Evolutionary conservation across 1,284 basidiomycete genomes (phyloP), one percentile per base, ranked within the genome.

Genomic region (Pyrrhoderma lamaoense): DNA sequence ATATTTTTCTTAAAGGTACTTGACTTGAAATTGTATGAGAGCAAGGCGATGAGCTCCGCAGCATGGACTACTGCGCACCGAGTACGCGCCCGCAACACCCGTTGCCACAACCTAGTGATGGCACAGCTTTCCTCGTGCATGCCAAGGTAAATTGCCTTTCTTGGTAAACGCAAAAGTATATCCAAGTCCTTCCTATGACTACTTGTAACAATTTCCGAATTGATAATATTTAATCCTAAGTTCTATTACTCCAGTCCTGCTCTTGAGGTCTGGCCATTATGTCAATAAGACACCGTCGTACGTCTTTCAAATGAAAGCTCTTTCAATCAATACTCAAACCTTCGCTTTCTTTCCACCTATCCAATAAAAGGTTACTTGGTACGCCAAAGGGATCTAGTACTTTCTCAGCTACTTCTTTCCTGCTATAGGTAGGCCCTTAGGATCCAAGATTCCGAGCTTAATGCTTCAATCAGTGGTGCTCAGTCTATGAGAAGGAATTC

Each of bases 351-450:
- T 62, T 62, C 72, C 73, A 74, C 55, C 62, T 63, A 25, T 59
- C 49, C 52, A 73, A 62, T 40, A 73, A 57, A 11, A 58, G 59
- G 56, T 73, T 73, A 52, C 70, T 71, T 25, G 72, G 70, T 44
- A 64, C 49, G 3, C 65, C 67, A 37, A 71, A 74, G 2, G 71
- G 71, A 53, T 74, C 65, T 36, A 75, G 45, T 13, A 72, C 71
- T 52, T 73, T 75, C 43, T 58, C 65, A 1, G 69, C 61, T 16
- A 68, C 60, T 52, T 73, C 69, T 66, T 57, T 13, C 72, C 69
- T 1, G 72, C 67, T 16, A 73, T 60, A 13, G 70, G 70, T 38
- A 72, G 63, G 14, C 51, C 47, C 2, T 55, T 57, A 1, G 64
- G 57, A 40, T 69, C 62, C 19, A 74, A 58, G 8, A 71, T 58